A percentile compares a stretch with the other conserved stretches of the same genome.
Conservation (phyloP, 345 rosid genomes). For the Arabis hirsuta region DNA sequence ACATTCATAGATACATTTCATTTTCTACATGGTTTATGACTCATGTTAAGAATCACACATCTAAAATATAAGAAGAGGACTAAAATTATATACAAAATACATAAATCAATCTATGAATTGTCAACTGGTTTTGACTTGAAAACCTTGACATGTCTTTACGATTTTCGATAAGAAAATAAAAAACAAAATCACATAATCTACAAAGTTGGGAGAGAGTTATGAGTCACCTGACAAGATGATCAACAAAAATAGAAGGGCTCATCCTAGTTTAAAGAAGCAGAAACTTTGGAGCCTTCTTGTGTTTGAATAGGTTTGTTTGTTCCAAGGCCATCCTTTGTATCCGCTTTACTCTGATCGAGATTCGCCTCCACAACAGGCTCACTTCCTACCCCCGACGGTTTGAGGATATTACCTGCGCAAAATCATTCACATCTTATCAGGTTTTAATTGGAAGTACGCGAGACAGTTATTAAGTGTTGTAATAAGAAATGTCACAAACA, state of each 20-base stretch:
- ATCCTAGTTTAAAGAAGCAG: conserved; percentile 23
- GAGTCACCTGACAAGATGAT: conserved; percentile 3
- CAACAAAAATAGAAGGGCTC: conserved; percentile 1
- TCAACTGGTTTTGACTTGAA: background rate
- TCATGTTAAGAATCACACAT: background rate
- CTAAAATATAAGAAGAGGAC: background rate
- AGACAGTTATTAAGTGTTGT: background rate
- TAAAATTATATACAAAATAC: background rate
- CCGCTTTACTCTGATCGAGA: conserved; percentile 7
- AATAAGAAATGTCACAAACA: background rate
- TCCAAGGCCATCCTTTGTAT: conserved; percentile 35
- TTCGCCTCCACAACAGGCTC: conserved; percentile 17
- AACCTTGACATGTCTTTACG: background rate
- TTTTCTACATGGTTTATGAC: background rate
- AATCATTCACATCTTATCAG: background rate
- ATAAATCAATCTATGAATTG: background rate
- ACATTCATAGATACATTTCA: background rate
- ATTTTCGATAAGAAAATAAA: background rate
- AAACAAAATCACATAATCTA: background rate
- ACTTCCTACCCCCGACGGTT: background rate
- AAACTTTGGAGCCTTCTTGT: conserved; percentile 29
- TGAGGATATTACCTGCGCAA: conserved; percentile 30
- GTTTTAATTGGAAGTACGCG: background rate
- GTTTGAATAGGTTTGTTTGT: conserved; percentile 5
- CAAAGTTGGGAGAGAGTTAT: background rate